Evolutionary conservation across 805 yeast species (phyloP), one percentile per base, ranked within the genome.

Genomic region (Hanseniaspora guilliermondii): DNA sequence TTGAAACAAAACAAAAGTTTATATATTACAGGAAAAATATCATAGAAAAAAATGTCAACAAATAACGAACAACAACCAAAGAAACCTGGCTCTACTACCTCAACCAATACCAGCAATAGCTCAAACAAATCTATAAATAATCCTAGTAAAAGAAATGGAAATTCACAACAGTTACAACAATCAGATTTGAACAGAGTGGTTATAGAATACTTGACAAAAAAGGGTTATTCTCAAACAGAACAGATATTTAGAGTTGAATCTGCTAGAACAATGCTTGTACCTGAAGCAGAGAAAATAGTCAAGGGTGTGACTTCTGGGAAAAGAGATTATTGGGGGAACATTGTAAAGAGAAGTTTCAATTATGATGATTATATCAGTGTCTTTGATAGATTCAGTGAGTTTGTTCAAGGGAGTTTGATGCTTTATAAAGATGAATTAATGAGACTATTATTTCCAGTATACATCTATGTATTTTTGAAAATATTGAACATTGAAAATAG

Each of bases 171-270:
- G 22, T 19, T 0, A 87, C 86, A 48, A 88, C 91, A 52, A 30
- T 52, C 55, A 5, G 97, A 93, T 66, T 74, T 93, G 65, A 91
- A 89, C 67, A 74, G 93, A 58, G 87, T 93, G 64, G 97, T 93
- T 35, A 73, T 93, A 62, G 98, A 93, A 62, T 93, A 91, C 62
- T 75, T 93, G 60, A 85, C 82, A 66, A 91, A 93, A 63, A 88
- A 89, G 66, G 99, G 99, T 2, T 93, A 87, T 64, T 89, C 85
- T 60, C 80, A 83, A 60, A 91, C 98, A 0, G 99, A 93, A 66
- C 88, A 96, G 2, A 86, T 89, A 83, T 75, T 93, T 49, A 78
- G 98, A 58, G 79, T 88, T 58, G 99, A 93, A 66, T 78, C 83
- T 59, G 75, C 87, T 0, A 80, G 83, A 56, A 75, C 81, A 0